Base-by-base conservation (phyloP, 2,329 filamentous ascomycete species). In the Sporothrix globosa region DNA sequence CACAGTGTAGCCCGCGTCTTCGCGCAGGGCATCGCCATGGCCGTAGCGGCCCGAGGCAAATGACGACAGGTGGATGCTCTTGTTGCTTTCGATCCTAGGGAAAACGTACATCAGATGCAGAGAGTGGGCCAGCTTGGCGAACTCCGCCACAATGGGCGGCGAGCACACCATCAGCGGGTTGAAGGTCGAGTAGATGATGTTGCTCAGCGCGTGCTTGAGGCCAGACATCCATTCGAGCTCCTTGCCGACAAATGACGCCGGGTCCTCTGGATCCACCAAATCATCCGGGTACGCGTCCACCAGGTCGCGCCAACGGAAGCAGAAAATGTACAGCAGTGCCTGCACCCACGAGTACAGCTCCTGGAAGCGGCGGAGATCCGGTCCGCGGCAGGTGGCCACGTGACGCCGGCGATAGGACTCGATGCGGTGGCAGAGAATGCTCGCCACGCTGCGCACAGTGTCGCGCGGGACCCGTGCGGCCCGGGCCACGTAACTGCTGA, bases 141-240 rank as follows among this genome's bases (percentile, higher is more conserved):
- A 99, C 76, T 98, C 92, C 65, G 91, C 86, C 34, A 98, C 95
- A 72, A 99, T 97, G 10, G 88, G 87, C 0, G 93, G 92, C 2
- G 94, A 92, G 83, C 94, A 97, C 74, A 99, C 92, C 79, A 97
- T 97, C 68, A 99, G 88, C 0, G 96, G 96, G 79, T 99, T 99
- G 75, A 99, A 90, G 74, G 90, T 91, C 69, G 91, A 94, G 80
- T 93, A 91, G 75, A 98, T 92, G 76, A 94, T 92, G 53, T 87
- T 87, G 65, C 88, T 87, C 65, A 98, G 84, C 30, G 89, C 87
- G 68, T 93, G 89, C 76, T 91, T 91, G 72, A 96, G 87, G 30
- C 87, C 87, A 10, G 88, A 85, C 68, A 91, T 87, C 91, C 96
- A 98, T 53, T 87, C 85, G 54, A 97, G 88, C 70, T 96, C 92